These are phyloP conservation scores for Lagerstroemia fauriei DNA, from an alignment of 441 rosid species.

Conservation along the genomic window DNA sequence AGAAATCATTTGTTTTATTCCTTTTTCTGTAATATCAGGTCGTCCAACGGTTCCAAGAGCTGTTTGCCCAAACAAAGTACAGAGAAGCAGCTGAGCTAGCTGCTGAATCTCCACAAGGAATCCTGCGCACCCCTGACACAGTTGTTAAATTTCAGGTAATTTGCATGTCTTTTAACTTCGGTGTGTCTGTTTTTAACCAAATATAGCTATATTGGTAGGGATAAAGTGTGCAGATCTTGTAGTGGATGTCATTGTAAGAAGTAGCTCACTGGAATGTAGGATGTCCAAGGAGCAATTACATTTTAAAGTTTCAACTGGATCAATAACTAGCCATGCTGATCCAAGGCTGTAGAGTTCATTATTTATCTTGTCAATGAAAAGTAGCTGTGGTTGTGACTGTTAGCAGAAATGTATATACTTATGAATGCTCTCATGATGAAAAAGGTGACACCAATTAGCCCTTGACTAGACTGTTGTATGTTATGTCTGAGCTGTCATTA, in stretches of 20 bases:
- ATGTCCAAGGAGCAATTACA: not conserved
- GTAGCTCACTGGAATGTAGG: not conserved
- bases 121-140: constrained; percentile 95
- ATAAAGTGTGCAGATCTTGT: not conserved
- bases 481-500: not conserved
- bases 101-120: constrained; percentile 99
- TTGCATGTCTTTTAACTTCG: constrained; percentile 1
- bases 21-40: constrained; percentile 50
- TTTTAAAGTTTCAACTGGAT: not conserved
- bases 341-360: not conserved
- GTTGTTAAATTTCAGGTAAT: constrained; percentile 96
- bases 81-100: constrained; percentile 99
- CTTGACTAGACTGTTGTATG: not conserved
- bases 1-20: not conserved
- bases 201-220: not conserved
- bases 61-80: constrained; percentile 97
- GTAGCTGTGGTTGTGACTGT: not conserved
- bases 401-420: not conserved
- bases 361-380: not conserved
- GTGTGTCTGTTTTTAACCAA: not conserved
- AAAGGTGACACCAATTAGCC: not conserved
- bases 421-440: not conserved
- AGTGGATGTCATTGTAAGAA: not conserved
- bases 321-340: no score
- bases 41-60: constrained; percentile 97